A percentile compares a stretch with the other conserved stretches of the same genome.
These are phyloP conservation scores for Friedmanniomyces endolithicus DNA, from an alignment of 495 filamentous ascomycete genomes.

Conservation along the genomic window DNA sequence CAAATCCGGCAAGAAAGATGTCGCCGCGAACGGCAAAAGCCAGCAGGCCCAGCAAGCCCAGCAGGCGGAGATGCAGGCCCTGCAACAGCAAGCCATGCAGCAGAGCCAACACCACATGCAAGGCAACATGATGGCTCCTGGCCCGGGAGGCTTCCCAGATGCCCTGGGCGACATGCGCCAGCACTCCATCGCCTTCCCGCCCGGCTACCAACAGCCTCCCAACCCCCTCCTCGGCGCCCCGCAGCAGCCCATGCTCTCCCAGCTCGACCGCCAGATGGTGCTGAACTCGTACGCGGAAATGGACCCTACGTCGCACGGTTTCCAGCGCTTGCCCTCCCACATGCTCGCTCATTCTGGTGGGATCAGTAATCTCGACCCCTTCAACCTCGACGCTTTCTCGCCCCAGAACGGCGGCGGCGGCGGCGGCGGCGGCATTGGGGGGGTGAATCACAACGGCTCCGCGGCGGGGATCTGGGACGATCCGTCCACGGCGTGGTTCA, in stretches of 20 bases:
- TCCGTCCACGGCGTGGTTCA: slow-evolving; percentile 70
- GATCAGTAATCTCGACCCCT: slow-evolving; percentile 4
- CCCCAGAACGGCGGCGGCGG: background rate
- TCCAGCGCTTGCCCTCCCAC: background rate
- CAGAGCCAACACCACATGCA: slow-evolving; percentile 20
- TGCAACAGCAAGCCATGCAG: slow-evolving; percentile 23
- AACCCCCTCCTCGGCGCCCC: slow-evolving; percentile 23
- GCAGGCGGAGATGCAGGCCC: slow-evolving; percentile 10
- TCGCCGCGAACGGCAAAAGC: background rate
- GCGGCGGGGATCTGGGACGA: slow-evolving; percentile 12
- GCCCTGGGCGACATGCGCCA: slow-evolving; percentile 14
- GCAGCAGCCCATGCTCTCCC: slow-evolving; percentile 33
- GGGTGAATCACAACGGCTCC: background rate
- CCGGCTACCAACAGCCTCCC: slow-evolving; percentile 33
- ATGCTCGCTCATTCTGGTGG: background rate
- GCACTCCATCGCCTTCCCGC: slow-evolving; percentile 33
- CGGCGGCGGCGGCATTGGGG: background rate
- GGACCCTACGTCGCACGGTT: slow-evolving; percentile 28
- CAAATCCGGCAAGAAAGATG: slow-evolving; percentile 16
- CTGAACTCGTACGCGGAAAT: slow-evolving; percentile 63
- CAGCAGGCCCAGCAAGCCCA: slow-evolving; percentile 3
- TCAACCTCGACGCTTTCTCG: slow-evolving; percentile 12
- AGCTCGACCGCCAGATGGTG: slow-evolving; percentile 66
- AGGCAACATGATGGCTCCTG: background rate
- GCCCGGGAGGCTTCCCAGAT: slow-evolving; percentile 15